A percentile compares a stretch with the other conserved stretches of the same genome.
Conservation (phyloP, 2,329 filamentous ascomycete genomes). For the Penicillium digitatum region DNA sequence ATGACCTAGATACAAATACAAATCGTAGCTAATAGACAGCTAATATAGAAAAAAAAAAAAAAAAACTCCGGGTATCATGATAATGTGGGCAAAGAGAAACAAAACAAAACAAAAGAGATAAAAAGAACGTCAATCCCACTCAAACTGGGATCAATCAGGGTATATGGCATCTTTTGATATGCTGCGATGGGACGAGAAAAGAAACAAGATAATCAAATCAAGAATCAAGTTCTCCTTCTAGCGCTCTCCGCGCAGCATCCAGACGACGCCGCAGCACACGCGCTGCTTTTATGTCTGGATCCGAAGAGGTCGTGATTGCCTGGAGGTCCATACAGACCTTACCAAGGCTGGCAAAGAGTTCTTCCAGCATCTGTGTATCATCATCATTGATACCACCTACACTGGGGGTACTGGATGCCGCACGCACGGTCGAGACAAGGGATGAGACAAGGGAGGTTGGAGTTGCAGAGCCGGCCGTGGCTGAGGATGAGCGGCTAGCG, state of each 20-base stretch:
- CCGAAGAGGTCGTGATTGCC: conserved; percentile 49
- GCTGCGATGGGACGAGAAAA: conserved; percentile 1
- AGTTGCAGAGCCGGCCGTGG: conserved; percentile 28
- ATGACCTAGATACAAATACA: conserved; percentile 1
- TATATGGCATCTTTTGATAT: conserved; percentile 6
- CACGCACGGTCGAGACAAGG: conserved; percentile 39
- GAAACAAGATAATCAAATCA: conserved; percentile 14
- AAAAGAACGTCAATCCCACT: conserved; percentile 7
- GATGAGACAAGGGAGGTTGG: conserved; percentile 33
- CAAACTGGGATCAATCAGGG: background rate
- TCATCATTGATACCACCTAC: conserved; percentile 46
- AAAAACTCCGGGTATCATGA: conserved; percentile 23
- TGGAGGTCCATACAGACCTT: conserved; percentile 52
- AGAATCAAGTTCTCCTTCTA: conserved; percentile 63
- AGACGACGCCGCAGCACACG: conserved; percentile 66
- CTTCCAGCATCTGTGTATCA: conserved; percentile 55
- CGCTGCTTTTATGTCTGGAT: conserved; percentile 52
- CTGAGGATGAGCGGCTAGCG: conserved; percentile 27
- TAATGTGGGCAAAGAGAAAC: conserved; percentile 4
- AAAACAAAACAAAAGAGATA: conserved; percentile 2
- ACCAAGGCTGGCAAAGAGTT: conserved; percentile 50
- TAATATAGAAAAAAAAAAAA: conserved; percentile 6
- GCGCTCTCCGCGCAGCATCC: conserved; percentile 66
- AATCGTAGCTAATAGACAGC: background rate
- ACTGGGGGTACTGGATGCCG: conserved; percentile 27